phyloP scores from a whole-genome alignment of 1,284 basidiomycete genomes.

The Leccinum subspadiceum region DNA sequence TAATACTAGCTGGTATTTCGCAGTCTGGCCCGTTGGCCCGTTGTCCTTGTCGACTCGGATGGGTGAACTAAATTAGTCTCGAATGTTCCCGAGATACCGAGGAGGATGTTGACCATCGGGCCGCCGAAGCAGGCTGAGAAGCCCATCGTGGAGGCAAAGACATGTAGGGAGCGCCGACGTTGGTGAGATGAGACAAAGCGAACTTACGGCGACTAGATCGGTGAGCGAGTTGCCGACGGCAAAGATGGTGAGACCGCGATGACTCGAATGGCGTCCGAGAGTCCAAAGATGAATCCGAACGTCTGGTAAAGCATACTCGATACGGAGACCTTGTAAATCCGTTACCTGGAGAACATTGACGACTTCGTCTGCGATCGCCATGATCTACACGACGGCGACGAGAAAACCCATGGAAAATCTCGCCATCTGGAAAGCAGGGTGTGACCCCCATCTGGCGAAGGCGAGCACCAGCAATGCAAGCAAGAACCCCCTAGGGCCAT shows the following conservation, averaged over 20 bases:
- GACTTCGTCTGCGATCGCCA: slow-evolving; percentile 93
- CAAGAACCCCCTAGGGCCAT: slow-evolving; percentile 55
- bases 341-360: slow-evolving; percentile 80
- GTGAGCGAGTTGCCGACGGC: too few relatives aligned
- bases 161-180: too few relatives aligned
- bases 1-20: too few relatives aligned
- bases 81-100: too few relatives aligned
- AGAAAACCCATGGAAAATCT: slow-evolving; percentile 88
- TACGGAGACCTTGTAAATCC: slow-evolving; percentile 12
- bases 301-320: slow-evolving; percentile 49
- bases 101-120: too few relatives aligned
- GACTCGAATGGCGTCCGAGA: slow-evolving; percentile 84
- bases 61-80: too few relatives aligned
- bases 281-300: slow-evolving; percentile 88
- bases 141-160: too few relatives aligned
- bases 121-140: too few relatives aligned
- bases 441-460: slow-evolving; percentile 60
- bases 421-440: slow-evolving; percentile 61
- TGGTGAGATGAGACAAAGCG: too few relatives aligned
- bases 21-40: too few relatives aligned
- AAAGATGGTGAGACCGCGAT: slow-evolving; percentile 81
- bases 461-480: slow-evolving; percentile 55
- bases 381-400: slow-evolving; percentile 91
- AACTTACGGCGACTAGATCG: too few relatives aligned
- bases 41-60: too few relatives aligned